A percentile compares a stretch with the other conserved stretches of the same genome.
Conservation (phyloP, 1,139 yeast genomes). For the Taiozyma sp. region DNA sequence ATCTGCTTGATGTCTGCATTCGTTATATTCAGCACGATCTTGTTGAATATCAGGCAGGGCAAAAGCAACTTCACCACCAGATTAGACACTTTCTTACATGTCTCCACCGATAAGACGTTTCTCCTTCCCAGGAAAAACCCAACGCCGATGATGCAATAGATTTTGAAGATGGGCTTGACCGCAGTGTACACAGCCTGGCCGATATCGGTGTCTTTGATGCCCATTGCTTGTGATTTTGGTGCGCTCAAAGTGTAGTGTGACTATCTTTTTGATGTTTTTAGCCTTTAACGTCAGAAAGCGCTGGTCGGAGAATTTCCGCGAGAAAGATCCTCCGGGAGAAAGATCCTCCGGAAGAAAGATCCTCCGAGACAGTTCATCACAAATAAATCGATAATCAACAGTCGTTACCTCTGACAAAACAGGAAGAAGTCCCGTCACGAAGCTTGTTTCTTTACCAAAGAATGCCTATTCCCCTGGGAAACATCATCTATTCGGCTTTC, state of each 20-base stretch:
- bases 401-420: neutral
- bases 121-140: slow-evolving; percentile 65
- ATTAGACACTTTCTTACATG: slow-evolving; percentile 68
- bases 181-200: slow-evolving; percentile 77
- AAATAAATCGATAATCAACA: neutral
- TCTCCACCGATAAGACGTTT: slow-evolving; percentile 67
- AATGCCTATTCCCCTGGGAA: slow-evolving; percentile 40
- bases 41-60: slow-evolving; percentile 77
- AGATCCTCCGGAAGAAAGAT: neutral
- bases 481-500: slow-evolving; percentile 73
- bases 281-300: neutral
- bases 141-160: slow-evolving; percentile 69
- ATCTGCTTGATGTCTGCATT: slow-evolving; percentile 70
- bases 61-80: slow-evolving; percentile 63
- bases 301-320: neutral
- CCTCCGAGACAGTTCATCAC: neutral
- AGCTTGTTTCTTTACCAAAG: neutral
- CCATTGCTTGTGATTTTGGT: neutral
- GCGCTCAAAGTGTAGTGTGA: too few species aligned
- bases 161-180: slow-evolving; percentile 87
- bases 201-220: slow-evolving; percentile 27
- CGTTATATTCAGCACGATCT: slow-evolving; percentile 66
- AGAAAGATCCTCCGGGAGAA: neutral
- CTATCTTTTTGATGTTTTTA: neutral
- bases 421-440: too few species aligned